Conservation (phyloP, 202 grass and related monocot genomes). For the Musa balbisiana region DNA sequence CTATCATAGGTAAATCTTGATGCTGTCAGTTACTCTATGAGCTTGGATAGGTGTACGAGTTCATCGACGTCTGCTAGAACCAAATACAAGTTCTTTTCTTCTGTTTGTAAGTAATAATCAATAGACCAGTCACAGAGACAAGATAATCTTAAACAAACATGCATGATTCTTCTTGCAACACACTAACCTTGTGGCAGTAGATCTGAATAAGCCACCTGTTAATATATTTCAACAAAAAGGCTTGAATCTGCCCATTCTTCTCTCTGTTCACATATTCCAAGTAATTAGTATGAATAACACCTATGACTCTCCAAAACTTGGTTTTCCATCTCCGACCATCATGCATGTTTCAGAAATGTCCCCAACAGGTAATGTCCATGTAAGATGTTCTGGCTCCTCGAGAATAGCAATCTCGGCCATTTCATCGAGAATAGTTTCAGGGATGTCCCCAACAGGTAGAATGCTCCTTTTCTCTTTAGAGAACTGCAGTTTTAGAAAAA, state of each 20-base stretch:
- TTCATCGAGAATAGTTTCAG: constrained; percentile 63
- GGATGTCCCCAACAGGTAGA: constrained; percentile 91
- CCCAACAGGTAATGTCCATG: no score
- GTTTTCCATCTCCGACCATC: constrained; percentile 91
- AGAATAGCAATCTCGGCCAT: constrained; percentile 79
- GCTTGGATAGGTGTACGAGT: no score
- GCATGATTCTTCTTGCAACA: not conserved
- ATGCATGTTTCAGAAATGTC: no score
- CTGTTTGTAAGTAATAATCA: no score
- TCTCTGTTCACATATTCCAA: constrained; percentile 96
- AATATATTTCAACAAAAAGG: constrained; percentile 81
- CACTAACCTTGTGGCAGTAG: constrained; percentile 91
- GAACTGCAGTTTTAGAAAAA: constrained; percentile 39
- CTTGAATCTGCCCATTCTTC: constrained; percentile 73
- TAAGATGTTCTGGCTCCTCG: constrained; percentile 96
- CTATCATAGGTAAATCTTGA: not conserved
- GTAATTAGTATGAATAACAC: constrained; percentile 88
- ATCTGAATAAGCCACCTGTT: constrained; percentile 89
- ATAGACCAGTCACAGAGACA: not conserved
- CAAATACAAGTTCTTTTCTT: no score
- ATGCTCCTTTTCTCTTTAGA: constrained; percentile 92
- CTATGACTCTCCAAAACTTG: constrained; percentile 83
- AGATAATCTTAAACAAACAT: not conserved
- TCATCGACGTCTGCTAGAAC: no score
- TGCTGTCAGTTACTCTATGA: no score